Evolutionary conservation across 75 land plant genomes (phyloP), one percentile per base, ranked within the genome.

Genomic region (Gnetum montanum): DNA sequence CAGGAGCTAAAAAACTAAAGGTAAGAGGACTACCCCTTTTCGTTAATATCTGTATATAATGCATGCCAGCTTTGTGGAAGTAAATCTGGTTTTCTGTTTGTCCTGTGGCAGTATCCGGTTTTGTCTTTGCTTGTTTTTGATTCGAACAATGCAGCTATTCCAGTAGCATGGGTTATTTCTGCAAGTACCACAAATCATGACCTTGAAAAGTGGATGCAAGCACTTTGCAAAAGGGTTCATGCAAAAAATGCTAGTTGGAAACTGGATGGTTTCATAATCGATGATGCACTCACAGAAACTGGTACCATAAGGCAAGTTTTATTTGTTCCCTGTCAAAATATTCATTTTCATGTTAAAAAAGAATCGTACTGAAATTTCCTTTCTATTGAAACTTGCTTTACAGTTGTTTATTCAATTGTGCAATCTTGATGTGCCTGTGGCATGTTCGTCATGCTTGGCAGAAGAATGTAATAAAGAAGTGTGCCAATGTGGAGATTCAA

Each of bases 391-490:
- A 29, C 5, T 46, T 46, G 54, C n/a, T 46, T 16, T 54, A 47
- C 75, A 88, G 88, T 70, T 81, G 78, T 29, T 77, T 81, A 24
- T 75, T 81, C 44, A 62, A 81, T 47, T 71, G 85, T 49, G 59
- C 88, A 19, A 76, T 84, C 4, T 44, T 81, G 54, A 24, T 88
- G 5, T 67, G 70, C 53, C 69, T 78, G 46, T 88, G 88, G 94
- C 73, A 72, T 48, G 80, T 81, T 16, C 70, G 88, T 24, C 79
- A 68, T 67, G 68, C 85, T 18, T 84, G 88, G 94, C 82, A 75
- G 65, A 78, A 79, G 49, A 85, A 78, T 57, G 46, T 85, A 10
- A 54, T 84, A 46, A 68, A 73, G 50, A 72, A 62, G 54, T 78
- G 88, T 30, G 20, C 59, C 40, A 62, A 64, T 6, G 8, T 15